A percentile compares a stretch with the other conserved stretches of the same genome.
Conservation (phyloP, 768 basidiomycete genomes). For the Gyrodon lividus region DNA sequence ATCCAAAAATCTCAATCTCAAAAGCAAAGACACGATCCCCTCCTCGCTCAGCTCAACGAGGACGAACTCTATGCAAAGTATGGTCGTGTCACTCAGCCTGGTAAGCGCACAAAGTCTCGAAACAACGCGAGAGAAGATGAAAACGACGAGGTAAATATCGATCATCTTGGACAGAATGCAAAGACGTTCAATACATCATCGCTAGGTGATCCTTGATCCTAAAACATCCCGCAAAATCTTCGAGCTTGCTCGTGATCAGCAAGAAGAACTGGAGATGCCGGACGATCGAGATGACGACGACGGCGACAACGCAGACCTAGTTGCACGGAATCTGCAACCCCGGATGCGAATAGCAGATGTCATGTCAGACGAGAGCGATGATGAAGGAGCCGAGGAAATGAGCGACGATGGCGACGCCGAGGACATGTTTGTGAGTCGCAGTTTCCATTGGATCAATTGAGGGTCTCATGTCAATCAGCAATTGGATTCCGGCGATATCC, state of each 20-base stretch:
- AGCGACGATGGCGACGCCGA: conserved; percentile 45
- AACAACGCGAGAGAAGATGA: conserved; percentile 48
- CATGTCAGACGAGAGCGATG: conserved; percentile 58
- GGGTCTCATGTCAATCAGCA: conserved; percentile 45
- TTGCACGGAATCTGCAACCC: conserved; percentile 27
- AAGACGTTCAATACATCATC: conserved; percentile 1
- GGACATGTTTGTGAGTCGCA: conserved; percentile 54
- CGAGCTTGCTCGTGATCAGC: conserved; percentile 89
- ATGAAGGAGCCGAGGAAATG: conserved; percentile 25
- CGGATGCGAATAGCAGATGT: conserved; percentile 38
- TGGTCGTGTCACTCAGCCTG: conserved; percentile 72
- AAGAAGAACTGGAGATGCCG: conserved; percentile 76
- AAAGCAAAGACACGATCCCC: conserved; percentile 80
- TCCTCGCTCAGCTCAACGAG: conserved; percentile 78
- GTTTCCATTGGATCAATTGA: conserved; percentile 3
- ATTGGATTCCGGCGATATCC: conserved; percentile 88
- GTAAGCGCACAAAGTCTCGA: conserved; percentile 67
- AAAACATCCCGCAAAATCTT: conserved; percentile 87
- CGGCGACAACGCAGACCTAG: conserved; percentile 30
- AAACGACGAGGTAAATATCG: conserved; percentile 51
- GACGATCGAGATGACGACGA: conserved; percentile 54
- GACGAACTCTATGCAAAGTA: conserved; percentile 79
- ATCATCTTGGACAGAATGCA: conserved; percentile 3
- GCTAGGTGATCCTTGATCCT: conserved; percentile 69
- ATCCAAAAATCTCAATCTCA: conserved; percentile 47